Evolutionary conservation across 306 rosid species (phyloP).

Genomic region (Prunus kanzakura): DNA sequence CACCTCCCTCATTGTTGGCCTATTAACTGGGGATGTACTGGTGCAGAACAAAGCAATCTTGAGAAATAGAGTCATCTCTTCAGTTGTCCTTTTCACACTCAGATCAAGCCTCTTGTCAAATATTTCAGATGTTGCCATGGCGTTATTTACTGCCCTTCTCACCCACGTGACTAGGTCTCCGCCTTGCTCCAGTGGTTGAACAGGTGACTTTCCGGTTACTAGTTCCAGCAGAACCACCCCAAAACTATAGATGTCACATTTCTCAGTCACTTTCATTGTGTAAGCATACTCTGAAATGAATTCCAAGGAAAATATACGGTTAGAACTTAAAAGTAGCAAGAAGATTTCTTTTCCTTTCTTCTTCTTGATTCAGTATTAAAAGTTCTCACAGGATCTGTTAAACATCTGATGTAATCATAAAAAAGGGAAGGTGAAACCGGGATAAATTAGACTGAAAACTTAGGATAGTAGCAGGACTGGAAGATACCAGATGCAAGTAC

Average conservation of each 20-base stretch:
- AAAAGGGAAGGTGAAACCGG: too few species aligned
- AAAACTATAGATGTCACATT: conserved; percentile 79
- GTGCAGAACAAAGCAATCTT: conserved; percentile 79
- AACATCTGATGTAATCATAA: background rate
- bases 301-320: conserved; percentile 20
- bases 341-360: background rate
- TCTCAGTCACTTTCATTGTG: conserved; percentile 80
- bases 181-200: conserved; percentile 77
- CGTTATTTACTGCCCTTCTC: conserved; percentile 51
- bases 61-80: conserved; percentile 71
- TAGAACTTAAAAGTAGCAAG: conserved; percentile 2
- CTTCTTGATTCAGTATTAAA: background rate
- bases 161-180: conserved; percentile 72
- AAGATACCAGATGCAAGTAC: too few species aligned
- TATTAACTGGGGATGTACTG: conserved; percentile 59
- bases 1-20: conserved; percentile 89
- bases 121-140: conserved; percentile 40
- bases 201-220: conserved; percentile 63
- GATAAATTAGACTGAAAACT: too few species aligned
- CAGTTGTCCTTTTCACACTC: conserved; percentile 37
- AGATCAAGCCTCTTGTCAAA: conserved; percentile 60
- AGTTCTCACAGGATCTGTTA: background rate
- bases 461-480: background rate
- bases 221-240: conserved; percentile 80
- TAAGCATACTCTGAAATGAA: conserved; percentile 68